These are phyloP conservation scores for Oxyria digyna DNA, from an alignment of 148 eudicot genomes.

Conservation along the genomic window DNA sequence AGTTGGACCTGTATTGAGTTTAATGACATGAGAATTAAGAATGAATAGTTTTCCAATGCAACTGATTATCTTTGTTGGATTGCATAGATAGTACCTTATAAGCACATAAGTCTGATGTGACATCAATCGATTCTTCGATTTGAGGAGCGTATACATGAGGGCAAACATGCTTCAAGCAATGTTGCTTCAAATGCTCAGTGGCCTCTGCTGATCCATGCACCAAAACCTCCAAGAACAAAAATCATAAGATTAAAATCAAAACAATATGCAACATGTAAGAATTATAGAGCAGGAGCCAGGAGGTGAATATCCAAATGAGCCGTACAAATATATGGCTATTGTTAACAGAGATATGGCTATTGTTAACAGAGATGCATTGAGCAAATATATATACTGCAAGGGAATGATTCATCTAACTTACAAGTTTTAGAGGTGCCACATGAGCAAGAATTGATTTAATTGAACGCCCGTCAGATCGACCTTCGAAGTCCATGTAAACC, in stretches of 20 bases:
- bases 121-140: slow-evolving; percentile 91
- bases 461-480: slow-evolving; percentile 93
- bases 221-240: slow-evolving; percentile 47
- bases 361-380: too few relatives aligned
- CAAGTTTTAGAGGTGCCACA: slow-evolving; percentile 92
- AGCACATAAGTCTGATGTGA: slow-evolving; percentile 97
- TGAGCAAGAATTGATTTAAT: slow-evolving; percentile 74
- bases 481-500: slow-evolving; percentile 89
- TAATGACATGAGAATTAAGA: neutral
- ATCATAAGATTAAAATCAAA: neutral
- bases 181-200: slow-evolving; percentile 94
- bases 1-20: slow-evolving; percentile 60
- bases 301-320: neutral
- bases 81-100: slow-evolving; percentile 45
- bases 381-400: neutral
- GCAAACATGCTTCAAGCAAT: slow-evolving; percentile 80
- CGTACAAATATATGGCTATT: neutral
- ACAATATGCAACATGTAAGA: neutral
- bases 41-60: neutral
- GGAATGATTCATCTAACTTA: slow-evolving; percentile 18
- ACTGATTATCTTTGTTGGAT: neutral
- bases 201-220: slow-evolving; percentile 99
- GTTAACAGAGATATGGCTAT: neutral
- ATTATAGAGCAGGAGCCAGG: neutral
- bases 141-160: slow-evolving; percentile 97